Base-by-base conservation (phyloP, 164 flowering plant species). In the Aristolochia contorta region DNA sequence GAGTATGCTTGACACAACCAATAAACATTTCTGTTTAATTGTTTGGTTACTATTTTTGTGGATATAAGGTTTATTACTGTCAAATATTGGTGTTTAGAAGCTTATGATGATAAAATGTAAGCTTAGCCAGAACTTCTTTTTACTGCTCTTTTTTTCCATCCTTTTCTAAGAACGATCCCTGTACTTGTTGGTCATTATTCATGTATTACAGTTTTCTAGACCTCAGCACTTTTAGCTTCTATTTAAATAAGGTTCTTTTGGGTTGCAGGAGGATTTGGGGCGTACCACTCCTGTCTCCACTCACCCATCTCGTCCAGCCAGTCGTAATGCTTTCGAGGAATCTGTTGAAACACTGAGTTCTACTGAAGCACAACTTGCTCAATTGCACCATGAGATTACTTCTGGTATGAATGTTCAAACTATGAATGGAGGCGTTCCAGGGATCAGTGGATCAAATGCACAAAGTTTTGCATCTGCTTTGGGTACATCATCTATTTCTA, bases 221-320 rank as follows among this genome's bases (percentile, higher is more conserved):
- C 53, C 22, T 18, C 9, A 5, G 53, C 20, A 4, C n/a, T 49
- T 18, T 16, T 18, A 45, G 22, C 41, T 71, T 25, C 16, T 55
- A 19, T 19, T 41, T 5, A 50, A 23, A 5, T 54, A 22, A 16
- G 14, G 10, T 24, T 18, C 30, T 48, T 52, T 72, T 52, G n/a
- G 45, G 58, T 30, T 77, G 78, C 84, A 89, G 96, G 88, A 82
- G 73, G 90, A 84, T 71, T 59, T 77, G 56, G 74, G 75, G 63
- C 77, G 72, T 51, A 58, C 70, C 20, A 67, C 69, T 21, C 65
- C 84, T 32, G 66, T 66, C 58, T 65, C 85, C 1, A 71, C 84
- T 54, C 86, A 76, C 50, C 83, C 87, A 47, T 84, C 93, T 71
- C 91, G 86, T 58, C 88, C 95, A 9, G 72, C 82, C 45, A 87